phyloP scores from a whole-genome alignment of 352 stramenopile species.

The Globisporangium spinosum region DNA sequence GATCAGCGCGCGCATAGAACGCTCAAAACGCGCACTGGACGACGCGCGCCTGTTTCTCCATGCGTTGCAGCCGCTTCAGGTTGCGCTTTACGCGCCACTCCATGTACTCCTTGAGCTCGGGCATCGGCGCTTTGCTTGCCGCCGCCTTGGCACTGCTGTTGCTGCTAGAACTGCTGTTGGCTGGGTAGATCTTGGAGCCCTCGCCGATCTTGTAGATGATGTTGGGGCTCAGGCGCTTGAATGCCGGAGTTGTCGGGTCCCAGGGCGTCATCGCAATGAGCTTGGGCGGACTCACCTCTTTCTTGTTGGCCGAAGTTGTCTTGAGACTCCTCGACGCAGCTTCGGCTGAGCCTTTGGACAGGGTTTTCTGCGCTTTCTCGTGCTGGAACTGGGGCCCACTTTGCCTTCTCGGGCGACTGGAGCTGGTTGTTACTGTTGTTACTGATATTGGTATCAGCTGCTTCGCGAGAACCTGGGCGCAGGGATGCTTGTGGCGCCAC shows the following conservation, averaged over 20 bases:
- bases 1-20: conserved; percentile 83
- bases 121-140: conserved; percentile 21
- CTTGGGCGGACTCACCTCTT: conserved; percentile 22
- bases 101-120: conserved; percentile 95
- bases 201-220: conserved; percentile 79
- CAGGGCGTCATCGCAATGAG: conserved; percentile 37
- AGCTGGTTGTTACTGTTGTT: conserved; percentile 26
- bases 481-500: not conserved
- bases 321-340: not conserved
- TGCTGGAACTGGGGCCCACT: conserved; percentile 46
- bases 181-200: conserved; percentile 86
- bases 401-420: conserved; percentile 27
- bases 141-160: not conserved
- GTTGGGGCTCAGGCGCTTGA: conserved; percentile 86
- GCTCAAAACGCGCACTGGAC: conserved; percentile 91
- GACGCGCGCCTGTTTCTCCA: conserved; percentile 74
- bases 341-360: conserved; percentile 1
- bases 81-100: conserved; percentile 92
- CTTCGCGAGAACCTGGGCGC: conserved; percentile 8
- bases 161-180: conserved; percentile 21
- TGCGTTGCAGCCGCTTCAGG: conserved; percentile 87
- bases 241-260: conserved; percentile 78
- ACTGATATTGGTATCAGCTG: not conserved
- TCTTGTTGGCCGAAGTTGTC: not conserved
- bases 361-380: conserved; percentile 22